Evolutionary conservation across 441 rosid genomes (phyloP), one percentile per base, ranked within the genome.

Genomic region (Croton laevigatus): DNA sequence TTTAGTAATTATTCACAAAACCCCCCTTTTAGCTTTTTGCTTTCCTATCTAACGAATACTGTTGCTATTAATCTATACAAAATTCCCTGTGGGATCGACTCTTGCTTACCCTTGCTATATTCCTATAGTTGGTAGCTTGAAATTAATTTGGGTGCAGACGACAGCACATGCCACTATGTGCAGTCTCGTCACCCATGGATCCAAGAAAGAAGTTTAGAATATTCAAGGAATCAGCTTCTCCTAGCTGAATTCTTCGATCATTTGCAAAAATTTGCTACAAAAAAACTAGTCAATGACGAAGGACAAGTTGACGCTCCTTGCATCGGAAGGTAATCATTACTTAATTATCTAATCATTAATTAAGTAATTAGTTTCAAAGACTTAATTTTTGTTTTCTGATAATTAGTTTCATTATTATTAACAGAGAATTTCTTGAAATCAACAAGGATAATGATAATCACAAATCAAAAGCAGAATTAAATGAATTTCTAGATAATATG

Each of bases 201-300:
- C n/a, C 75, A 65, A 59, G 55, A 48, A 23, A 57, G 71, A 59
- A 72, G 75, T 58, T 65, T 72, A 27, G 66, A 58, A 46, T 65
- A 57, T 72, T 72, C 52, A 22, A 57, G 51, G 66, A 52, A 72
- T 46, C 65, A 72, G 52, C 65, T 72, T 54, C 65, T 65, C 20
- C 49, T 72, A 17, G 75, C 71, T 58, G 71, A 59, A 65, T 72
- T 65, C 23, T 66, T 72, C 32, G 40, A 59, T 37, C 65, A 58
- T 38, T 49, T 72, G 19, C 66, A 65, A 22, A 65, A 66, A 11
- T 36, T 49, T 65, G 75, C 75, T 20, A 46, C 20, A 49, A 48
- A 22, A 58, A 22, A 42, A 17, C 70, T 72, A 8, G 66, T 72
- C 4, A 65, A 65, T 37, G 60, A 58, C 16, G 32, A 72, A 34